phyloP scores from a whole-genome alignment of 306 rosid genomes.

The Pyrus communis region DNA sequence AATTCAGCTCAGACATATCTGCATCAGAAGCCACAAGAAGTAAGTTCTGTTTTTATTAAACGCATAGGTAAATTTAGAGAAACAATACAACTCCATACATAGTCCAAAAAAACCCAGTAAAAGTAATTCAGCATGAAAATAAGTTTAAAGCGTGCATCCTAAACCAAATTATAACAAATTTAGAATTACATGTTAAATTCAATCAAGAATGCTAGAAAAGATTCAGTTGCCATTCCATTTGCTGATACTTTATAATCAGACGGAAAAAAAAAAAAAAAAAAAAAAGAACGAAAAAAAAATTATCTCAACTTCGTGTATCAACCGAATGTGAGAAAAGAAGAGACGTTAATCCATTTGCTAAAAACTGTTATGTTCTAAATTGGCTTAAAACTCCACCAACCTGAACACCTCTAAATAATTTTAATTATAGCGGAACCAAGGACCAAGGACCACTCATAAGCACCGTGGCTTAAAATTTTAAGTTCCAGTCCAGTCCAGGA shows the following conservation, averaged over 20 bases:
- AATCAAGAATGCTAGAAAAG: background rate
- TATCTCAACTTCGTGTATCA: background rate
- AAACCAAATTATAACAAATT: background rate
- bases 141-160: background rate
- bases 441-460: background rate
- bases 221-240: background rate
- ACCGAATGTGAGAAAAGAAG: background rate
- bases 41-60: background rate
- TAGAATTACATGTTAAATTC: background rate
- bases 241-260: background rate
- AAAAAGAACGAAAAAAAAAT: background rate
- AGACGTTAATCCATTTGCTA: background rate
- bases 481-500: too few relatives aligned
- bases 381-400: background rate
- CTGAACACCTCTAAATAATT: background rate
- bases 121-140: background rate
- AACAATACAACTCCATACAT: background rate
- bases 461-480: too few relatives aligned
- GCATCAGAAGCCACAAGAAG: background rate
- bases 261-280: background rate
- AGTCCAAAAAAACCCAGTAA: background rate
- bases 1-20: constrained; percentile 53
- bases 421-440: background rate
- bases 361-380: background rate
- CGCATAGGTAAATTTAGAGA: background rate